Percentiles rank a stretch among this genome's conserved stretches.
Conservation (phyloP, 306 rosid genomes). For the Dryas octopetala region DNA sequence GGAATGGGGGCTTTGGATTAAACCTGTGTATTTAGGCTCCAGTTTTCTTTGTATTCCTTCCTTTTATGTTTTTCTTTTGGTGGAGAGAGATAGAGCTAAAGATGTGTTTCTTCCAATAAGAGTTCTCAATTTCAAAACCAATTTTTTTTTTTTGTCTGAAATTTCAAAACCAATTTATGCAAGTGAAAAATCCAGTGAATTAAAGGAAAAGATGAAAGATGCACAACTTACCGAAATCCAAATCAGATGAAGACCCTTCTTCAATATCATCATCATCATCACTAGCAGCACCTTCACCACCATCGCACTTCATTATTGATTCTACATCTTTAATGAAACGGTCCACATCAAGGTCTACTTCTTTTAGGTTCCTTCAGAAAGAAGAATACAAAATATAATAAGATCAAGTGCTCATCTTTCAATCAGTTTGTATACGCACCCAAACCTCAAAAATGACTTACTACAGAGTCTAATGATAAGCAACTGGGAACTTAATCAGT, state of each 20-base stretch:
- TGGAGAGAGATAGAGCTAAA: not conserved
- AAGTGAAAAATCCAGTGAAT: not conserved
- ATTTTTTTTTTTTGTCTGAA: too few species aligned
- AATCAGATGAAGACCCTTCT: slow-evolving; percentile 76
- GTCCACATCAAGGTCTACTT: slow-evolving; percentile 75
- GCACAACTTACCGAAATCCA: slow-evolving; percentile 67
- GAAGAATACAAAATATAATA: slow-evolving; percentile 30
- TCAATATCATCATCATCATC: slow-evolving; percentile 38
- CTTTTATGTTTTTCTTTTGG: not conserved
- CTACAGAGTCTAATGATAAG: not conserved
- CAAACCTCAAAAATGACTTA: not conserved
- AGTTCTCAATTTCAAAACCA: too few species aligned
- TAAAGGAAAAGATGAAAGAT: not conserved
- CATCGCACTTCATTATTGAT: slow-evolving; percentile 61
- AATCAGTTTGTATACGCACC: slow-evolving; percentile 6
- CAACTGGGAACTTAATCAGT: not conserved
- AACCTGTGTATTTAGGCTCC: not conserved
- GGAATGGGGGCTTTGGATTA: not conserved
- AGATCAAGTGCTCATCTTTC: slow-evolving; percentile 6
- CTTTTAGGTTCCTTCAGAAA: slow-evolving; percentile 62
- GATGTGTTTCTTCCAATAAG: not conserved
- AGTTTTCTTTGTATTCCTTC: not conserved
- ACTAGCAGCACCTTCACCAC: slow-evolving; percentile 40
- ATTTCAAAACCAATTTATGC: not conserved
- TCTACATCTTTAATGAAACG: slow-evolving; percentile 71